Evolutionary conservation across 1,139 yeast genomes (phyloP).

Genomic region (Hyphopichia fennica): DNA sequence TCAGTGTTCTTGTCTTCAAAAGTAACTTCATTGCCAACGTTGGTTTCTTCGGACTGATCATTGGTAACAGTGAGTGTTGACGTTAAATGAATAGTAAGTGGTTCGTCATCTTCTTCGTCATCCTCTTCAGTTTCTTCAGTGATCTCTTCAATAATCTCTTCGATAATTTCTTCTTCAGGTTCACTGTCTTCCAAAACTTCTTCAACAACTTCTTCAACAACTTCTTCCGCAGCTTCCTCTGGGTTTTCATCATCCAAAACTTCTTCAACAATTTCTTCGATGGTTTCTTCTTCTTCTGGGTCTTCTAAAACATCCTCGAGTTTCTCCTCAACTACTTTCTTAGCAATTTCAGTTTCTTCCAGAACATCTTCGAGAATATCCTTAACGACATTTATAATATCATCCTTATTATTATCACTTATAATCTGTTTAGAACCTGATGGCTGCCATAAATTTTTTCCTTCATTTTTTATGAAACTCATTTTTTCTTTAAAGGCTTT

Average conservation of each 20-base stretch:
- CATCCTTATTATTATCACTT: slow-evolving; percentile 14
- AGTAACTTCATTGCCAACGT: neutral
- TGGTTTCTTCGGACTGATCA: neutral
- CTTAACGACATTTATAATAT: slow-evolving; percentile 20
- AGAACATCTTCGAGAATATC: slow-evolving; percentile 18
- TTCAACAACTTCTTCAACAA: slow-evolving; percentile 8
- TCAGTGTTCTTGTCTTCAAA: neutral
- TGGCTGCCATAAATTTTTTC: slow-evolving; percentile 14
- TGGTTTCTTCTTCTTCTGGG: neutral
- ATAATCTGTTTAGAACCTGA: neutral
- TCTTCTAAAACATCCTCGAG: slow-evolving; percentile 12
- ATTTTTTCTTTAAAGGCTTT: slow-evolving; percentile 9
- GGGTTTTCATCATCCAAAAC: neutral
- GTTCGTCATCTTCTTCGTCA: slow-evolving; percentile 11
- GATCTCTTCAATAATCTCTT: neutral
- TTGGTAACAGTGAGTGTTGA: slow-evolving; percentile 29
- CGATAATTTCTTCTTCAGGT: neutral
- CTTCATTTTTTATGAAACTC: slow-evolving; percentile 28
- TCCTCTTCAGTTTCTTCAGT: neutral
- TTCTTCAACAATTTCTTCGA: neutral
- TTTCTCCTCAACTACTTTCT: slow-evolving; percentile 20
- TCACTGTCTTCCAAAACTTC: neutral
- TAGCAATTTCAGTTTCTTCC: slow-evolving; percentile 10
- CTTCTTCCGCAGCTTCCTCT: neutral
- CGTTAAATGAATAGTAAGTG: slow-evolving; percentile 26